These are phyloP conservation scores for Selenicereus undatus DNA, from an alignment of 148 eudicot genomes.

Conservation along the genomic window DNA sequence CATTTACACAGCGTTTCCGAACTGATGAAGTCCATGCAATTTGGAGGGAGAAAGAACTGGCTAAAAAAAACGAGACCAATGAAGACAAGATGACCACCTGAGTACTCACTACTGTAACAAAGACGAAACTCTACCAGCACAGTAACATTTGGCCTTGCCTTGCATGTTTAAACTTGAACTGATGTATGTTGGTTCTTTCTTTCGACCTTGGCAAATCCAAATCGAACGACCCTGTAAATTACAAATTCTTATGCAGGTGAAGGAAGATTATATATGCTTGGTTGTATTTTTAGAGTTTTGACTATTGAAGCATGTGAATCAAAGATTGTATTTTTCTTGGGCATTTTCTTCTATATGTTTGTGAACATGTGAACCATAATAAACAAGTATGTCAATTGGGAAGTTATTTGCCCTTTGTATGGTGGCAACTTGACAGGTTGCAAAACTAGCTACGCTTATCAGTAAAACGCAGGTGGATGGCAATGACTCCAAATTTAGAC, in stretches of 20 bases:
- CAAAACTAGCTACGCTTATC: not conserved
- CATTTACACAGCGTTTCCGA: conserved; percentile 80
- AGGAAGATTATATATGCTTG: not conserved
- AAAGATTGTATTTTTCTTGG: not conserved
- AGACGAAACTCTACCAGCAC: not conserved
- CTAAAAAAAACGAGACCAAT: conserved; percentile 5
- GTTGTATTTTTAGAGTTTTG: not conserved
- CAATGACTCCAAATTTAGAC: not conserved
- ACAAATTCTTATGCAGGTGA: not conserved
- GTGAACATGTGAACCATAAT: not conserved
- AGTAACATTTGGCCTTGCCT: not conserved
- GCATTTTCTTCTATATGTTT: not conserved
- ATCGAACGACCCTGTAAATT: conserved; percentile 6
- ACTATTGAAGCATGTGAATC: not conserved
- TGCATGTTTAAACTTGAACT: not conserved
- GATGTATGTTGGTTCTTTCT: not conserved
- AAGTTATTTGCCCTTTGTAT: not conserved
- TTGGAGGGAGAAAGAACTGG: conserved; percentile 66
- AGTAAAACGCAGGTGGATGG: not conserved
- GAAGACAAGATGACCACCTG: conserved; percentile 3
- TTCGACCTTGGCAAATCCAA: not conserved
- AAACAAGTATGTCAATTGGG: not conserved
- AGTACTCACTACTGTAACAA: not conserved
- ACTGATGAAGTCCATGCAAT: conserved; percentile 86
- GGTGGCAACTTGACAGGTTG: not conserved